Evolutionary conservation across 306 rosid species (phyloP).

Genomic region (Malus orientalis): DNA sequence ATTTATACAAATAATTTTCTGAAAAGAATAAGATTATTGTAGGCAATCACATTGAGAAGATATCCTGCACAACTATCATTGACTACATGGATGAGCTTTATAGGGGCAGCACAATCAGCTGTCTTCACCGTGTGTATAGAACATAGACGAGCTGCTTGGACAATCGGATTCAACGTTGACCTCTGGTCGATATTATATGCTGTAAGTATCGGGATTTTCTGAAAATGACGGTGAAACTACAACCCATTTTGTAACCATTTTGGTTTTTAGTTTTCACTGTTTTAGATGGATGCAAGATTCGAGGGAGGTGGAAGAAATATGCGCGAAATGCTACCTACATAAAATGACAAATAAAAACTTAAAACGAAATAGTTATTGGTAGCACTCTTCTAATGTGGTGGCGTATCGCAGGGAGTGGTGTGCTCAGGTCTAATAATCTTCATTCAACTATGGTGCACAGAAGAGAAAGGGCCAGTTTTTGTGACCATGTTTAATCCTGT

Average conservation of each 20-base stretch:
- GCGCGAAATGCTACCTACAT: neutral
- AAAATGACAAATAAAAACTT: neutral
- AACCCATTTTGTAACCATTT: neutral
- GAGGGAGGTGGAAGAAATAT: neutral
- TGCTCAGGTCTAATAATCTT: slow-evolving; percentile 40
- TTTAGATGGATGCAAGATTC: neutral
- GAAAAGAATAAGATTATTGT: neutral
- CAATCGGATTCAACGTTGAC: slow-evolving; percentile 54
- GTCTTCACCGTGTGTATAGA: slow-evolving; percentile 39
- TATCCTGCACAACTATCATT: slow-evolving; percentile 75
- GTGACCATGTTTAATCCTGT: slow-evolving; percentile 72
- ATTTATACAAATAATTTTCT: neutral
- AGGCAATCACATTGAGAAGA: slow-evolving; percentile 76
- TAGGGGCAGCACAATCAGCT: slow-evolving; percentile 81
- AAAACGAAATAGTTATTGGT: neutral
- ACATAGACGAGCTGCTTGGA: slow-evolving; percentile 58
- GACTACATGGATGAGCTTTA: slow-evolving; percentile 63
- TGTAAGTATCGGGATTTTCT: slow-evolving; percentile 30
- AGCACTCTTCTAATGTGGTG: neutral
- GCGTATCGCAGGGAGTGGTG: slow-evolving; percentile 55
- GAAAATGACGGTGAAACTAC: neutral
- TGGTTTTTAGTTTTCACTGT: neutral
- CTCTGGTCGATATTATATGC: slow-evolving; percentile 62
- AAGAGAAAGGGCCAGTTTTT: slow-evolving; percentile 75
- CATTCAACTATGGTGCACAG: slow-evolving; percentile 72